Evolutionary conservation across 225 moss, liverwort and hornwort species (phyloP).

Genomic region (Lunularia cruciata): DNA sequence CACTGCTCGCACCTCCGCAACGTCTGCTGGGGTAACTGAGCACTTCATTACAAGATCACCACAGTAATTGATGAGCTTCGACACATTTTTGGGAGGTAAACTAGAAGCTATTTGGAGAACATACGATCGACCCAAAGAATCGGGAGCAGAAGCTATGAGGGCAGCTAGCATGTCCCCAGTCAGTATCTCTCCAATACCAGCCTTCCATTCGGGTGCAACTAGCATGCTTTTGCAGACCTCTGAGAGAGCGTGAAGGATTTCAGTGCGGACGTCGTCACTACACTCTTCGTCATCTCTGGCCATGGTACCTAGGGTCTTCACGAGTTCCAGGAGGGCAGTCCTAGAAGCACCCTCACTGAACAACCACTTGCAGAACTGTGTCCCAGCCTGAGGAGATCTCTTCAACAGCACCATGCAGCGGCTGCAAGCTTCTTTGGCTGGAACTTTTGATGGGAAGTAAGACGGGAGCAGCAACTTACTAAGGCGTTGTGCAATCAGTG

Average conservation of each 20-base stretch:
- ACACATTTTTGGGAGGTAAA: conserved; percentile 43
- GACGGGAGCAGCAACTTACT: conserved; percentile 51
- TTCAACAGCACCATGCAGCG: conserved; percentile 48
- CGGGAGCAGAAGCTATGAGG: conserved; percentile 44
- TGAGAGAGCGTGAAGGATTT: conserved; percentile 40
- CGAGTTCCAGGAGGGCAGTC: conserved; percentile 47
- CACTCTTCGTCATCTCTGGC: conserved; percentile 31
- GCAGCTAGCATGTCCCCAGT: conserved; percentile 40
- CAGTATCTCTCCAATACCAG: conserved; percentile 38
- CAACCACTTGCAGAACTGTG: conserved; percentile 55
- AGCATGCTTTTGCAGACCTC: conserved; percentile 44
- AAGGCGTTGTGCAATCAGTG: conserved; percentile 46
- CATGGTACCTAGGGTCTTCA: conserved; percentile 35
- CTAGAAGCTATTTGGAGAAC: conserved; percentile 45
- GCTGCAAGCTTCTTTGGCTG: conserved; percentile 48
- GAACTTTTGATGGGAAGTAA: conserved; percentile 44
- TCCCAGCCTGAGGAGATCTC: conserved; percentile 49
- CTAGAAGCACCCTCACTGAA: conserved; percentile 45
- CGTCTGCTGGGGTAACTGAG: conserved; percentile 24
- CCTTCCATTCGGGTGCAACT: conserved; percentile 27
- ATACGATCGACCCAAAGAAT: conserved; percentile 41
- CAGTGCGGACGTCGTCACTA: conserved; percentile 32
- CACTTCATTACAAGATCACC: conserved; percentile 37
- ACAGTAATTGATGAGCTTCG: conserved; percentile 47
- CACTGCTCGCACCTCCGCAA: conserved; percentile 44